Evolutionary conservation across 2,329 filamentous ascomycete genomes (phyloP).

Genomic region (Tolypocladium amazonense): DNA sequence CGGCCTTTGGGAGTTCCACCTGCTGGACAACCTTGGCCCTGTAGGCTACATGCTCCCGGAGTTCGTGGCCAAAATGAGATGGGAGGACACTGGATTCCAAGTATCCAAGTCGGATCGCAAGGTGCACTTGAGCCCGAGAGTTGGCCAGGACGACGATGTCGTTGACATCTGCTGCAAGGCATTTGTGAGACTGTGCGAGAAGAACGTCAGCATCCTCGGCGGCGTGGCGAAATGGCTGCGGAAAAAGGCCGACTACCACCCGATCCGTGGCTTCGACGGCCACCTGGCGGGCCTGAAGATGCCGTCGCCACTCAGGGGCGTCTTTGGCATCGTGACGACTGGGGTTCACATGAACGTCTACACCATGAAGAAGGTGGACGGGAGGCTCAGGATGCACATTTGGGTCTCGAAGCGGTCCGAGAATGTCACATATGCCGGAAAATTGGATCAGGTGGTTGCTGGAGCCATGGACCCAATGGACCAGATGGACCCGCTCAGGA

Average conservation of each 20-base stretch:
- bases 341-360: conserved; percentile 27
- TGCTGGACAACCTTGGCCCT: conserved; percentile 9
- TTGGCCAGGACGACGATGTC: conserved; percentile 4
- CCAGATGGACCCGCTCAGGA: conserved; percentile 12
- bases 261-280: conserved; percentile 14
- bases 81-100: conserved; percentile 10
- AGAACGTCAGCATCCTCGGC: conserved; percentile 14
- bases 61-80: conserved; percentile 9
- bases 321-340: conserved; percentile 24
- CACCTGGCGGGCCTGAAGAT: conserved; percentile 14
- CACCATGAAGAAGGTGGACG: conserved; percentile 12
- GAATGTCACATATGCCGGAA: conserved; percentile 20
- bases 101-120: conserved; percentile 5
- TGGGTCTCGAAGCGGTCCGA: conserved; percentile 23
- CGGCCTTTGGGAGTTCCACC: conserved; percentile 11
- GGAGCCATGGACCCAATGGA: conserved; percentile 22
- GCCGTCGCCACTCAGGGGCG: conserved; percentile 20
- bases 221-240: conserved; percentile 16
- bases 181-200: conserved; percentile 13
- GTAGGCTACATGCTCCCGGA: conserved; percentile 15
- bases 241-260: conserved; percentile 12
- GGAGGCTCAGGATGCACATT: conserved; percentile 12
- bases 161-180: conserved; percentile 8
- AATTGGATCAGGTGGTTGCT: conserved; percentile 25
- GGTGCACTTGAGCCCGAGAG: conserved; percentile 11